Evolutionary conservation across 148 eudicot species (phyloP), one percentile per base, ranked within the genome.

Genomic region (Rhododendron vialii): DNA sequence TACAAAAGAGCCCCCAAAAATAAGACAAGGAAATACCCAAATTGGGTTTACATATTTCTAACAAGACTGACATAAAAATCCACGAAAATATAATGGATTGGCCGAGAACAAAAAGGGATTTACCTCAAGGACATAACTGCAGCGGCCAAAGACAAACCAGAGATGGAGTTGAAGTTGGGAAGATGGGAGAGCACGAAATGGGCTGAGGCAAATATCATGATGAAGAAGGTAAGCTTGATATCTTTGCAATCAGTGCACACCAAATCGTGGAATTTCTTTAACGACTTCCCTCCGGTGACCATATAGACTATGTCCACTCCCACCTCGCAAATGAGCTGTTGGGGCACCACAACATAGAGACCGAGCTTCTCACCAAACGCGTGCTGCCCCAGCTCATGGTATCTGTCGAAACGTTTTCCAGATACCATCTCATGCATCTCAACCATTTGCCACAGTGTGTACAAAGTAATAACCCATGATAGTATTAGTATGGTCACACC

Each of bases 101-200:
- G 35, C 7, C 1, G 33, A 7, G 48, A 47, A 86, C 36, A 48
- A 26, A 13, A 47, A 43, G 20, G 51, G 77, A 26, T 26, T 67
- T 86, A 88, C 90, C 90, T 88, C 88, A 88, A 84, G 63, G 90
- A 88, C 90, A 88, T 88, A 84, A 88, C 88, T 6, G 90, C 90
- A 12, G 90, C 90, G 3, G 88, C 86, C 86, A 88, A 48, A 65
- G 90, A 88, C 9, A 88, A 84, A 6, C 90, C 88, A 48, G 90
- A 83, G 76, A 88, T 88, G 61, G 90, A 78, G 20, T 88, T 88
- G 53, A 88, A 83, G 80, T 88, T 86, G 61, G 90, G 90, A 50
- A 88, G 90, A 86, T 88, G 90, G 3, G 90, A 88, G 28, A 88
- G 86, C 45, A 88, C 90, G 24, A 88, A 88, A 74, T 88, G 90